Percentiles rank a stretch among this genome's conserved stretches.
phyloP scores from a whole-genome alignment of 306 rosid species.

The Astragalus membranaceus region DNA sequence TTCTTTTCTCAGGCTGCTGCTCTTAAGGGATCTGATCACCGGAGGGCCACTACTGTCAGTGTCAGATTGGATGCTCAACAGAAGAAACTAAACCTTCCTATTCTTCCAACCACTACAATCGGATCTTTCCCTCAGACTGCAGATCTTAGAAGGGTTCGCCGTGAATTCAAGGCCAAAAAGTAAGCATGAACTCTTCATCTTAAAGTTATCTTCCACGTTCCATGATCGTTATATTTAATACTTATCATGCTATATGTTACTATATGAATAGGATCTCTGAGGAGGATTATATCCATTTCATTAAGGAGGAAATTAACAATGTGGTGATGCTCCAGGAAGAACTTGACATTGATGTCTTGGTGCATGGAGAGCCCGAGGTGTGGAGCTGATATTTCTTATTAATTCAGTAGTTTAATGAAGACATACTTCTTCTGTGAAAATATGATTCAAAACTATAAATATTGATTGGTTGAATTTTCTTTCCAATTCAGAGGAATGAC shows the following conservation, averaged over 20 bases:
- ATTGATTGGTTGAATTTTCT: neutral
- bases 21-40: conserved; percentile 66
- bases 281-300: conserved; percentile 52
- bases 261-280: conserved; percentile 50
- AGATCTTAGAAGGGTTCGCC: conserved; percentile 73
- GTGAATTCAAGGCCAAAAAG: conserved; percentile 80
- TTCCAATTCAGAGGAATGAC: conserved; percentile 66
- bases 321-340: conserved; percentile 87
- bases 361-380: conserved; percentile 94
- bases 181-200: conserved; percentile 26
- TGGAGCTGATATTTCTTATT: conserved; percentile 8
- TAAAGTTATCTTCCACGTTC: neutral
- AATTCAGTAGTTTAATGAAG: neutral
- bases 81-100: conserved; percentile 73
- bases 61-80: conserved; percentile 72
- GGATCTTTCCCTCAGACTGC: conserved; percentile 87
- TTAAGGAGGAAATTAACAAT: conserved; percentile 69
- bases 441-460: neutral
- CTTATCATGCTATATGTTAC: neutral
- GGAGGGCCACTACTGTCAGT: conserved; percentile 60
- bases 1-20: conserved; percentile 58
- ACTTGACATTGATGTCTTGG: conserved; percentile 82
- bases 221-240: neutral
- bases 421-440: neutral
- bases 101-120: conserved; percentile 79